phyloP scores from a whole-genome alignment of 805 yeast genomes.

The Dipodascus geniculatus region DNA sequence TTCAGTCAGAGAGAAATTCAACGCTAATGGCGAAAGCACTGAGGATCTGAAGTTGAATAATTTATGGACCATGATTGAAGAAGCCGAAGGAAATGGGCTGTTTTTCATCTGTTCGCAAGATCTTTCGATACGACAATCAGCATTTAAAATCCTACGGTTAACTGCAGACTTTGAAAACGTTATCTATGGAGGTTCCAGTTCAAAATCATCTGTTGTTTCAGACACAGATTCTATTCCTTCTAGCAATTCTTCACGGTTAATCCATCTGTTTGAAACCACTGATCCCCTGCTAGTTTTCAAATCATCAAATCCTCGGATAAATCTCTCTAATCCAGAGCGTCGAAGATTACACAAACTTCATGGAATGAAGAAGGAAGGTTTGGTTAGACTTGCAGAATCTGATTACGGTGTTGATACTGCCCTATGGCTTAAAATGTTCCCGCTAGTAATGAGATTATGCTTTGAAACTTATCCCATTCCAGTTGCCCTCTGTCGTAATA shows the following conservation, averaged over 20 bases:
- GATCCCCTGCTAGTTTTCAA: conserved; percentile 57
- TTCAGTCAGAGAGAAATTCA: conserved; percentile 12
- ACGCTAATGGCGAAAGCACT: conserved; percentile 21
- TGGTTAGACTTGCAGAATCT: conserved; percentile 75
- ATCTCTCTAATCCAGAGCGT: conserved; percentile 60
- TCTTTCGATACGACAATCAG: conserved; percentile 58
- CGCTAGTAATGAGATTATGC: conserved; percentile 56
- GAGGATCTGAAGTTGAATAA: conserved; percentile 34
- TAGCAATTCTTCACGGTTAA: conserved; percentile 25
- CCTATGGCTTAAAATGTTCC: conserved; percentile 86
- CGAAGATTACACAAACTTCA: conserved; percentile 53
- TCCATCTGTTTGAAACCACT: conserved; percentile 60
- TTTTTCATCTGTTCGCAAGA: conserved; percentile 88
- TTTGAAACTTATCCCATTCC: conserved; percentile 83
- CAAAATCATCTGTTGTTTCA: conserved; percentile 22
- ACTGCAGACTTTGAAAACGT: conserved; percentile 85
- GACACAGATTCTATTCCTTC: conserved; percentile 6
- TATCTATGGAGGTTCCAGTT: conserved; percentile 34
- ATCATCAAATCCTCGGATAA: conserved; percentile 33
- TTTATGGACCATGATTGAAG: conserved; percentile 78
- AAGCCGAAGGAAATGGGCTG: conserved; percentile 90
- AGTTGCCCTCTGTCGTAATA: conserved; percentile 83
- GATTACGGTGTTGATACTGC: conserved; percentile 94
- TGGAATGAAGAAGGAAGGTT: conserved; percentile 47
- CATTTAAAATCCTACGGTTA: conserved; percentile 59